Conservation (phyloP, 257 asterid genomes). For the Henckelia pumila region DNA sequence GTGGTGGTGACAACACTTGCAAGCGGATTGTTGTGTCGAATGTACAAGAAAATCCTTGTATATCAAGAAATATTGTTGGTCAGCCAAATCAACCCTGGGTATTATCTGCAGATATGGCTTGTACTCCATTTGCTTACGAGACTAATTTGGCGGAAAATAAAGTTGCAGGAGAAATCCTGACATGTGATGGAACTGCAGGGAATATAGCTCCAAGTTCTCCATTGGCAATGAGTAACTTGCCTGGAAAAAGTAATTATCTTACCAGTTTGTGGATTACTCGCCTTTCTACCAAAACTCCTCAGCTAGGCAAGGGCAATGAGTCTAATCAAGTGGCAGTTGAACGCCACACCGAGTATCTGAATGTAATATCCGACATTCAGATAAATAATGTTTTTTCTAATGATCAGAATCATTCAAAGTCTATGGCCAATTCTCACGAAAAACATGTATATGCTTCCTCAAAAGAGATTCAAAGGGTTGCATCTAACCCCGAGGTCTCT, state of each 20-base stretch:
- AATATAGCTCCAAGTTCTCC: constrained; percentile 23
- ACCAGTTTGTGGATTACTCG: constrained; percentile 75
- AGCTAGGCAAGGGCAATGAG: constrained; percentile 27
- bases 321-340: constrained; percentile 22
- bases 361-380: constrained; percentile 22
- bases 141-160: constrained; percentile 30
- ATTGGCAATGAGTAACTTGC: constrained; percentile 20
- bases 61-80: constrained; percentile 21
- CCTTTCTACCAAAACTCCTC: constrained; percentile 33
- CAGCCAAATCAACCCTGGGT: constrained; percentile 27
- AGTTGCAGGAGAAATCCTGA: constrained; percentile 18
- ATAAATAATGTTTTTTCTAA: constrained; percentile 21
- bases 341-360: constrained; percentile 16
- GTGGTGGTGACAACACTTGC: constrained; percentile 23
- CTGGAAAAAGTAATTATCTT: constrained; percentile 33
- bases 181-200: constrained; percentile 16
- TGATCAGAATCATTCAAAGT: constrained; percentile 26
- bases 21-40: constrained; percentile 29
- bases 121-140: no score
- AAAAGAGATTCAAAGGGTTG: constrained; percentile 24
- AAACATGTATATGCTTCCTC: constrained; percentile 25
- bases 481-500: constrained; percentile 28
- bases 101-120: constrained; percentile 24
- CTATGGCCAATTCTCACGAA: constrained; percentile 13
- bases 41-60: constrained; percentile 27